phyloP scores from a whole-genome alignment of 129 eudicot genomes.

The Chrysanthemum seticuspe region DNA sequence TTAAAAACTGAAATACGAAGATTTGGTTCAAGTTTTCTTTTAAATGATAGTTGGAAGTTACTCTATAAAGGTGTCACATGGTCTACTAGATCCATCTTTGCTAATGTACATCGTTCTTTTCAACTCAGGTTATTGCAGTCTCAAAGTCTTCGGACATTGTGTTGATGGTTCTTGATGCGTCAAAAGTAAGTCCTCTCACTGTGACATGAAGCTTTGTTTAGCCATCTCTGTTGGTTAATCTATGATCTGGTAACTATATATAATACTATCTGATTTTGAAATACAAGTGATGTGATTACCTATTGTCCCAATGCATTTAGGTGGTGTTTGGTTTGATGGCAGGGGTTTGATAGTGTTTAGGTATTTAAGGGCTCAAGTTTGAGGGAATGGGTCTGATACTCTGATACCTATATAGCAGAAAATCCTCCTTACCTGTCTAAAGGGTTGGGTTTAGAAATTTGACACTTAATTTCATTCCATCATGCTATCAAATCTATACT shows the following conservation, averaged over 20 bases:
- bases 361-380: neutral
- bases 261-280: neutral
- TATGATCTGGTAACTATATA: slow-evolving; percentile 18
- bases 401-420: neutral
- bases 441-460: neutral
- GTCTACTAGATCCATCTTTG: slow-evolving; percentile 10
- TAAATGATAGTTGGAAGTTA: too few species aligned
- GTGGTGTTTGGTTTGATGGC: neutral
- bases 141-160: slow-evolving; percentile 97
- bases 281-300: neutral
- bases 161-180: slow-evolving; percentile 94
- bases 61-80: too few species aligned
- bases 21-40: too few species aligned
- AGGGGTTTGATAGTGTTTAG: neutral
- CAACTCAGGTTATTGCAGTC: slow-evolving; percentile 91
- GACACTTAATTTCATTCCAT: neutral
- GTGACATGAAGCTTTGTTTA: slow-evolving; percentile 14
- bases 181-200: slow-evolving; percentile 67
- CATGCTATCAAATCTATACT: neutral
- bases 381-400: too few species aligned
- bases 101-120: slow-evolving; percentile 21
- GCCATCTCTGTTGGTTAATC: slow-evolving; percentile 6
- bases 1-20: too few species aligned
- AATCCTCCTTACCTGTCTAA: neutral
- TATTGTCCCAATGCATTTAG: neutral